phyloP scores from a whole-genome alignment of 768 basidiomycete genomes.

The Serendipita vermifera region DNA sequence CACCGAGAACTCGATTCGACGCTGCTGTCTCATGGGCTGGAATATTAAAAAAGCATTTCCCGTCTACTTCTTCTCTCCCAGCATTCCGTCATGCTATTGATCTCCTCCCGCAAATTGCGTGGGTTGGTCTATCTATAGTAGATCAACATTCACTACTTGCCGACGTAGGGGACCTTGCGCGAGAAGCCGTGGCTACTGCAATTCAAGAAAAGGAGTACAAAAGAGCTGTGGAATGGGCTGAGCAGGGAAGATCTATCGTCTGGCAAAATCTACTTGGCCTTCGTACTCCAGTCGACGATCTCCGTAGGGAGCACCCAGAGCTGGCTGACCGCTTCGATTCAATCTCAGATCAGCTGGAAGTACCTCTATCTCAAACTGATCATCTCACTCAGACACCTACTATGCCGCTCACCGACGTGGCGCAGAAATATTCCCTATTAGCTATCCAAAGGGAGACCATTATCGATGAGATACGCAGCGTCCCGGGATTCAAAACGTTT shows the following conservation, averaged over 20 bases:
- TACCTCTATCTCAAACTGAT: background rate
- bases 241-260: slow-evolving; percentile 21
- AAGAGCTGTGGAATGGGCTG: slow-evolving; percentile 21
- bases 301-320: slow-evolving; percentile 9
- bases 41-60: background rate
- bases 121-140: background rate
- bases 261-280: slow-evolving; percentile 22
- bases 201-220: slow-evolving; percentile 14
- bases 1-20: background rate
- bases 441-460: background rate
- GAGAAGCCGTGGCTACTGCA: slow-evolving; percentile 11
- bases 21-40: background rate
- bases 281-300: slow-evolving; percentile 19
- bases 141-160: background rate
- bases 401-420: background rate
- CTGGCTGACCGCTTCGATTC: slow-evolving; percentile 6
- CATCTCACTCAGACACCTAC: background rate
- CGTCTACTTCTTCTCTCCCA: background rate
- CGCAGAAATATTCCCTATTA: background rate
- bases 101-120: background rate
- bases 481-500: slow-evolving; percentile 16
- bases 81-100: background rate
- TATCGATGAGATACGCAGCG: slow-evolving; percentile 11
- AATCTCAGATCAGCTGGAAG: background rate
- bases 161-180: background rate